phyloP scores from a whole-genome alignment of 805 yeast genomes.

The Candida pseudoglaebosa region DNA sequence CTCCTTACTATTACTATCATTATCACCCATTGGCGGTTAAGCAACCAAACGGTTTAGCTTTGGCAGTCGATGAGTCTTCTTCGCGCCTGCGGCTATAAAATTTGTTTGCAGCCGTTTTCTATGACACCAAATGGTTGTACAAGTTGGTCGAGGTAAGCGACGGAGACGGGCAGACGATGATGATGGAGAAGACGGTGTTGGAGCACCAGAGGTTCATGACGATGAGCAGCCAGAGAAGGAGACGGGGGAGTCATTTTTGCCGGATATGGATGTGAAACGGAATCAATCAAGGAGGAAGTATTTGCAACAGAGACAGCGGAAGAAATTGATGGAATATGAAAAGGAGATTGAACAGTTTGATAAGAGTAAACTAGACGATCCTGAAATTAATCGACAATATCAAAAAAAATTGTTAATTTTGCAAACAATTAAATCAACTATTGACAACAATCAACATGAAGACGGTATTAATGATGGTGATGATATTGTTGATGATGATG shows the following conservation, averaged over 20 bases:
- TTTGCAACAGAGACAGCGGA: conserved; percentile 17
- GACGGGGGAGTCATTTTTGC: no score
- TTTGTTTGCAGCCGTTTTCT: no score
- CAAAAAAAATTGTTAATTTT: conserved; percentile 1
- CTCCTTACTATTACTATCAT: no score
- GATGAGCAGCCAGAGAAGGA: neutral
- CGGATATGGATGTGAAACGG: conserved; percentile 5
- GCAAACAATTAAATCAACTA: conserved; percentile 2
- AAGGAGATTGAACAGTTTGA: conserved; percentile 11
- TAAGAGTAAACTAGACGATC: conserved; percentile 1
- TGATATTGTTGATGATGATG: neutral
- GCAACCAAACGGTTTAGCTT: no score
- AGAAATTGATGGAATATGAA: conserved; percentile 17
- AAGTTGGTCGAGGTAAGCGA: no score
- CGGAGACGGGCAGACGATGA: no score
- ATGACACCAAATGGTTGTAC: no score
- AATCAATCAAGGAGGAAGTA: conserved; percentile 19
- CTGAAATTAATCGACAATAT: conserved; percentile 4
- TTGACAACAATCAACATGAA: neutral
- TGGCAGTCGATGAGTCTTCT: conserved; percentile 4
- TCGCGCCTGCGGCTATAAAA: neutral
- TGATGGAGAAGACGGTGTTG: neutral
- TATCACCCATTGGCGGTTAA: no score
- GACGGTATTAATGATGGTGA: conserved; percentile 1
- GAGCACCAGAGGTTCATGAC: neutral